These are phyloP conservation scores for Kalaharituber pfeilii DNA, from an alignment of 2,329 filamentous ascomycete species.

Conservation along the genomic window DNA sequence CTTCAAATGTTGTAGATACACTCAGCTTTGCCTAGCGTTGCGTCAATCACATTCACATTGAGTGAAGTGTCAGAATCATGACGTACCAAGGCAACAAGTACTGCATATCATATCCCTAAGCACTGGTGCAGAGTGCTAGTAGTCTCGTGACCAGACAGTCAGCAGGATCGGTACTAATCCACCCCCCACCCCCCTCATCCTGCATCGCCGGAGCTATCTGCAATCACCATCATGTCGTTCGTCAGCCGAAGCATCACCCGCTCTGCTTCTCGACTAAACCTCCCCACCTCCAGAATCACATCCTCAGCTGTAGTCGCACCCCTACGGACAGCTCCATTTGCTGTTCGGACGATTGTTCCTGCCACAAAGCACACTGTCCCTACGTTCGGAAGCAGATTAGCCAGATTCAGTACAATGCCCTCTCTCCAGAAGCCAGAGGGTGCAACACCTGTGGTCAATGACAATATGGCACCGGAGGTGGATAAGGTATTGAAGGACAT, in stretches of 20 bases:
- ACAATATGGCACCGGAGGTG: neutral
- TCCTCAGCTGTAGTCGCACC: neutral
- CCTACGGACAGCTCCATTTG: neutral
- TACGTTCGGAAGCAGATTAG: neutral
- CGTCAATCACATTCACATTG: too few relatives aligned
- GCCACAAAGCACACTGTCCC: neutral
- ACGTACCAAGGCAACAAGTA: too few relatives aligned
- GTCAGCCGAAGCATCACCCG: neutral
- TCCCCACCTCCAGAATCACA: neutral
- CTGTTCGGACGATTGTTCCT: neutral
- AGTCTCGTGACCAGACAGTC: too few relatives aligned
- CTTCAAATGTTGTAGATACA: too few relatives aligned
- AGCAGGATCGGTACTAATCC: too few relatives aligned
- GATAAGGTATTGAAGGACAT: slow-evolving; percentile 53
- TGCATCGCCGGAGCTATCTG: too few relatives aligned
- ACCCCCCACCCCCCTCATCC: too few relatives aligned
- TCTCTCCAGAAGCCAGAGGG: neutral
- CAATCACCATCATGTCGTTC: slow-evolving; percentile 1
- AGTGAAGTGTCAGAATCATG: too few relatives aligned
- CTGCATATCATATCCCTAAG: too few relatives aligned
- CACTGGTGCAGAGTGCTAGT: too few relatives aligned
- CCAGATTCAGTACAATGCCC: neutral
- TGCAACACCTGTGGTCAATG: neutral
- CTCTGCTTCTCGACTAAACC: neutral
- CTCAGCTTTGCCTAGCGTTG: too few relatives aligned